Evolutionary conservation across 83 land plant genomes (phyloP).

Genomic region (Isoetes engelmannii): DNA sequence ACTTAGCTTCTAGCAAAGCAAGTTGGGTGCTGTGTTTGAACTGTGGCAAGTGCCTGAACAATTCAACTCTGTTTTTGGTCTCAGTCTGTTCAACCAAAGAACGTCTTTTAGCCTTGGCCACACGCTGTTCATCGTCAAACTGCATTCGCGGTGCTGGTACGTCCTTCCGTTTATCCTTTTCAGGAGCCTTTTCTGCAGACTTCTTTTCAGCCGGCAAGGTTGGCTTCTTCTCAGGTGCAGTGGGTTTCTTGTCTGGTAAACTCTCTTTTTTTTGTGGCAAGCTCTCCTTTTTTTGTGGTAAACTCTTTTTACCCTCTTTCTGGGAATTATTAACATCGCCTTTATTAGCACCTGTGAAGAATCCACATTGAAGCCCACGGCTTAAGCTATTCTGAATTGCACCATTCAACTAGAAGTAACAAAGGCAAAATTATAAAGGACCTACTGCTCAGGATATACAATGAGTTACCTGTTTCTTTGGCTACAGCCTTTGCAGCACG

Average conservation of each 20-base stretch:
- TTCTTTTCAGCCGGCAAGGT: constrained; percentile 17
- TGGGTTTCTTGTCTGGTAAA: constrained; percentile 27
- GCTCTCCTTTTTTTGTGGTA: constrained; percentile 3
- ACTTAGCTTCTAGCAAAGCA: constrained; percentile 72
- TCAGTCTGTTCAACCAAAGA: constrained; percentile 81
- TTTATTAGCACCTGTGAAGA: neutral
- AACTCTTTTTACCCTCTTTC: constrained; percentile 4
- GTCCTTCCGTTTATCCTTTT: constrained; percentile 56
- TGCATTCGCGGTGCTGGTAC: constrained; percentile 90
- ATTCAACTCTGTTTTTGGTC: constrained; percentile 84
- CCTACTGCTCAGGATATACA: neutral
- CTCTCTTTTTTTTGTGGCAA: constrained; percentile 31
- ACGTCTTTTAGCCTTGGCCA: constrained; percentile 81
- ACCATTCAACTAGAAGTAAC: neutral
- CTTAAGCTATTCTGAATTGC: neutral
- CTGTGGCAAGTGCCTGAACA: constrained; percentile 93
- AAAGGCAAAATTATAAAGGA: neutral
- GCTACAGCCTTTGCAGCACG: constrained; percentile 21
- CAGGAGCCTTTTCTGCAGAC: constrained; percentile 38
- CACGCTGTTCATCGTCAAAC: constrained; percentile 78
- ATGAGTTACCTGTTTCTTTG: constrained; percentile 4
- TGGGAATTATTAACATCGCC: neutral
- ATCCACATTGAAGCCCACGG: neutral
- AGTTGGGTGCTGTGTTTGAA: constrained; percentile 81
- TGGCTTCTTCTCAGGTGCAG: constrained; percentile 41